Percentiles rank a stretch among this genome's conserved stretches.
Evolutionary conservation across 495 filamentous ascomycete genomes (phyloP).

Genomic region (Neurospora hispaniola): DNA sequence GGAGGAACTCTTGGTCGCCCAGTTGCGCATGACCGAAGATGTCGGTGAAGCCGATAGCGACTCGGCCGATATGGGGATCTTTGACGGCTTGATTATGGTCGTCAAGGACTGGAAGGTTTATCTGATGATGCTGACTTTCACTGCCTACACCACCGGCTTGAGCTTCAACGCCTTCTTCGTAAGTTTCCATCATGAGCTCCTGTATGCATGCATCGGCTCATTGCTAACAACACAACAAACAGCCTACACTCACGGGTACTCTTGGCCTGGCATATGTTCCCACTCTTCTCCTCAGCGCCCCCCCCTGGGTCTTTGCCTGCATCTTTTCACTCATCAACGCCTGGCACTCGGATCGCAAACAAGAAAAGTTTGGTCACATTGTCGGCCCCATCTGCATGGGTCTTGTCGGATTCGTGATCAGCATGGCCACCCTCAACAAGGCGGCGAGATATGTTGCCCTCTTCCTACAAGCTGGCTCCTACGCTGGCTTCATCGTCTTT

Average conservation of each 20-base stretch:
- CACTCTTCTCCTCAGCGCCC: slow-evolving; percentile 64
- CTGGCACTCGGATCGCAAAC: slow-evolving; percentile 64
- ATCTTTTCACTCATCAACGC: slow-evolving; percentile 58
- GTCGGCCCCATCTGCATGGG: slow-evolving; percentile 55
- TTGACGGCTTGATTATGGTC: slow-evolving; percentile 59
- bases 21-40: slow-evolving; percentile 62
- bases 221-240: slow-evolving; percentile 58
- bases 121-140: slow-evolving; percentile 31
- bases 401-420: slow-evolving; percentile 61
- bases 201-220: slow-evolving; percentile 25
- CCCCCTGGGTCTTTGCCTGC: slow-evolving; percentile 60
- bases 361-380: slow-evolving; percentile 67
- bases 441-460: slow-evolving; percentile 67
- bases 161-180: slow-evolving; percentile 41
- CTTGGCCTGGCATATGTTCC: slow-evolving; percentile 56
- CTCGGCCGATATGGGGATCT: slow-evolving; percentile 45
- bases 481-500: slow-evolving; percentile 59
- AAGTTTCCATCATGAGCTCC: slow-evolving; percentile 39
- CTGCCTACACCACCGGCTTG: slow-evolving; percentile 27
- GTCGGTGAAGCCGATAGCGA: slow-evolving; percentile 62
- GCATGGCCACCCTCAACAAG: slow-evolving; percentile 51
- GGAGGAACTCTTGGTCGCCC: slow-evolving; percentile 55
- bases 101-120: slow-evolving; percentile 62
- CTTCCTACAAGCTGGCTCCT: slow-evolving; percentile 54
- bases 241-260: slow-evolving; percentile 69